Evolutionary conservation across 805 yeast genomes (phyloP).

Genomic region (Alloascoidea africana): DNA sequence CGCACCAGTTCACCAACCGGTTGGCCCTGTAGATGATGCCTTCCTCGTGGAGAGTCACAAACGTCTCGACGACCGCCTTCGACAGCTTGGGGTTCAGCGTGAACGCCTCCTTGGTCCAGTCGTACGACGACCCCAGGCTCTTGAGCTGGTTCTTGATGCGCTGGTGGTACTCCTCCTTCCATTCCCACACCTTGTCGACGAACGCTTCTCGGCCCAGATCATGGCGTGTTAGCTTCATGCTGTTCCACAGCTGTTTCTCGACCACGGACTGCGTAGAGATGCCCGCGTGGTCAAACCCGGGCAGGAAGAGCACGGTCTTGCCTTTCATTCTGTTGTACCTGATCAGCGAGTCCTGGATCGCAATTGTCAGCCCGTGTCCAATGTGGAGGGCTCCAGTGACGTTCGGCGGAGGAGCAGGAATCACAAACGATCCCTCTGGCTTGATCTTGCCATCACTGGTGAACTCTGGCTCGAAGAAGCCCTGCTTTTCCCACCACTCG

Average conservation of each 20-base stretch:
- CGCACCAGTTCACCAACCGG: constrained; percentile 94
- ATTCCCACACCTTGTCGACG: constrained; percentile 84
- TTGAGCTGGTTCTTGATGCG: constrained; percentile 76
- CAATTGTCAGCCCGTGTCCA: constrained; percentile 93
- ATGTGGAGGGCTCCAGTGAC: constrained; percentile 98
- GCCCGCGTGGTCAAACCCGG: constrained; percentile 99
- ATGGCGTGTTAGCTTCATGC: constrained; percentile 80
- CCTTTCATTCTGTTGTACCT: constrained; percentile 97
- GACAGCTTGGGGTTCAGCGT: constrained; percentile 71
- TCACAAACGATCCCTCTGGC: constrained; percentile 74
- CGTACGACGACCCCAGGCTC: constrained; percentile 91
- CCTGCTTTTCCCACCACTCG: constrained; percentile 88
- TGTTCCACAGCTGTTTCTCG: constrained; percentile 88
- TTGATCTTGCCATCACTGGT: constrained; percentile 56
- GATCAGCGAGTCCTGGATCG: constrained; percentile 87
- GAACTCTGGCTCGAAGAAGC: constrained; percentile 79
- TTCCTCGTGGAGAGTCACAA: constrained; percentile 82
- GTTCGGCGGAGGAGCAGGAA: constrained; percentile 99
- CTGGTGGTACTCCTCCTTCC: constrained; percentile 89
- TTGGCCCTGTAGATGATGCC: constrained; percentile 91
- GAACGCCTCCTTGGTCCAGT: constrained; percentile 91
- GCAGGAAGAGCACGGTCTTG: constrained; percentile 79
- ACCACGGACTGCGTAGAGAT: constrained; percentile 97
- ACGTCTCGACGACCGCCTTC: constrained; percentile 79
- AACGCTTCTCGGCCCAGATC: constrained; percentile 91